phyloP scores from a whole-genome alignment of 768 basidiomycete species.

The Podaxis rugospora region DNA sequence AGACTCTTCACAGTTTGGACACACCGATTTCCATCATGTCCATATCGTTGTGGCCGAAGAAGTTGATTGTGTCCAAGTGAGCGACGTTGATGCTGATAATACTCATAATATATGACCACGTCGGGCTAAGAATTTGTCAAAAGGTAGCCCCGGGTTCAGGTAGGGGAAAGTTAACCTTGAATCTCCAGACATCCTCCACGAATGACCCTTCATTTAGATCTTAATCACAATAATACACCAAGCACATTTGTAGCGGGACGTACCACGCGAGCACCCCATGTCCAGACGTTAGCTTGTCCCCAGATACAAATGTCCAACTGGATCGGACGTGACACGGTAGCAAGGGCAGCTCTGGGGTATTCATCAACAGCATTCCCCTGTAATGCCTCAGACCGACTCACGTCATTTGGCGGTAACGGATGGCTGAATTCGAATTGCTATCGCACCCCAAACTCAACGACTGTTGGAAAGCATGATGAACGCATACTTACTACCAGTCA shows the following conservation, averaged over 20 bases:
- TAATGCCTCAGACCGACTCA: conserved; percentile 19
- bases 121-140: conserved; percentile 23
- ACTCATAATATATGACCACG: conserved; percentile 46
- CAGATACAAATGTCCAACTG: conserved; percentile 51
- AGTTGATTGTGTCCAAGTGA: conserved; percentile 9
- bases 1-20: background rate
- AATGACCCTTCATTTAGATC: conserved; percentile 35
- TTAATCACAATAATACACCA: background rate
- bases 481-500: conserved; percentile 44
- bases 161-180: conserved; percentile 24
- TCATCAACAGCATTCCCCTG: background rate
- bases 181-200: conserved; percentile 51
- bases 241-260: background rate
- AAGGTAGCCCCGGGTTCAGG: background rate
- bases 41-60: conserved; percentile 11
- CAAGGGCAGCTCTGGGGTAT: conserved; percentile 37
- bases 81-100: conserved; percentile 41
- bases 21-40: conserved; percentile 19
- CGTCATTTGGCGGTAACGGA: conserved; percentile 55
- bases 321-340: conserved; percentile 38
- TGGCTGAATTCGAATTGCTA: conserved; percentile 54
- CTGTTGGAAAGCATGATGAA: too few relatives aligned
- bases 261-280: conserved; percentile 52
- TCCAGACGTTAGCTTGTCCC: conserved; percentile 52
- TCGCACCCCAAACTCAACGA: background rate